Conservation (phyloP, 768 basidiomycete genomes). For the Roridomyces roridus region DNA sequence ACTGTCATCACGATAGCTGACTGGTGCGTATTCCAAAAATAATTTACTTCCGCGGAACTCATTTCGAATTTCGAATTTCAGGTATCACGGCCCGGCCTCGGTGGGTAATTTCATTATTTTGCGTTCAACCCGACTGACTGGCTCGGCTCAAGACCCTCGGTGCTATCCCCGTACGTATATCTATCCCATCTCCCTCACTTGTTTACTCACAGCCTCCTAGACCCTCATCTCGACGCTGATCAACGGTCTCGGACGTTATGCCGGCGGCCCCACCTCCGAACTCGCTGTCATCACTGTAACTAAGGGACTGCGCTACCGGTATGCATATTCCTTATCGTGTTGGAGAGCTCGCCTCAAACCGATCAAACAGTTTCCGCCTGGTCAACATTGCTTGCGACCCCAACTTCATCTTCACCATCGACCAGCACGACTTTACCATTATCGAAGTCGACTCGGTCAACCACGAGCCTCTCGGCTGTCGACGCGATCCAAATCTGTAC, state of each 20-base stretch:
- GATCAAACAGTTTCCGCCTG: conserved; percentile 15
- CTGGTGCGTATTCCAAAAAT: not conserved
- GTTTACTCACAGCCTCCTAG: conserved; percentile 17
- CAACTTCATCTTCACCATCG: conserved; percentile 27
- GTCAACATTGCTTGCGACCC: conserved; percentile 12
- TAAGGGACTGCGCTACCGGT: conserved; percentile 33
- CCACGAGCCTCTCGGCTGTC: conserved; percentile 31
- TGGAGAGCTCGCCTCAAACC: no score
- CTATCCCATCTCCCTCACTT: no score
- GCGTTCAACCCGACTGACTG: no score
- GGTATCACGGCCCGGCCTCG: conserved; percentile 11
- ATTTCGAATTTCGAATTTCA: not conserved
- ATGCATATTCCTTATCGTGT: conserved; percentile 42
- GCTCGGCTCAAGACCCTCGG: no score
- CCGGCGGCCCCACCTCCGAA: conserved; percentile 27
- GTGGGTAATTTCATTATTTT: no score
- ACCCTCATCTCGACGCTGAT: conserved; percentile 26
- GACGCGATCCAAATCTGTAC: conserved; percentile 20
- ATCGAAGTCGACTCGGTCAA: conserved; percentile 44
- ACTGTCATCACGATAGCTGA: conserved; percentile 13
- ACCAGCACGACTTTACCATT: conserved; percentile 35
- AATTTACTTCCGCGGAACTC: not conserved
- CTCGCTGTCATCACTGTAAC: conserved; percentile 41
- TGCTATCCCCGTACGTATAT: conserved; percentile 15
- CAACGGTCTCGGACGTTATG: not conserved